phyloP scores from a whole-genome alignment of 768 basidiomycete genomes.

The Tricholoma furcatifolium region DNA sequence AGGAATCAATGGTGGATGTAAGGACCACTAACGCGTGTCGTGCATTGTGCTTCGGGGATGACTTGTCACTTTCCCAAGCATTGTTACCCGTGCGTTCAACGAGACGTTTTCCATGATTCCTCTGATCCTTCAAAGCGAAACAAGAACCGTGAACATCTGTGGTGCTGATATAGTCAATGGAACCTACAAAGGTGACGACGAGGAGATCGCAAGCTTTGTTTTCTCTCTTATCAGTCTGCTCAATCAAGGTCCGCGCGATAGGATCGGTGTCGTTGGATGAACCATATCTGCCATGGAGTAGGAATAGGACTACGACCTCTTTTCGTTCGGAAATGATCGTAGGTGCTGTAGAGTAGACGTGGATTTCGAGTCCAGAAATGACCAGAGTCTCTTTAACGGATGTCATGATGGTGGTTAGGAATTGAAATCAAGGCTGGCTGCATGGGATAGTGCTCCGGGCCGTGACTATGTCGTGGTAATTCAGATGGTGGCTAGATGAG shows the following conservation, averaged over 20 bases:
- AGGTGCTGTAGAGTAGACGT: constrained; percentile 28
- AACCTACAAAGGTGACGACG: constrained; percentile 38
- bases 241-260: constrained; percentile 25
- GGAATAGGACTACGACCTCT: constrained; percentile 34
- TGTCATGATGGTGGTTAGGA: constrained; percentile 10
- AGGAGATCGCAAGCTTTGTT: constrained; percentile 25
- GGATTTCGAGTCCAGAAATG: constrained; percentile 37
- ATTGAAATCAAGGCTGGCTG: constrained; percentile 1
- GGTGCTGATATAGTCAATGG: background rate
- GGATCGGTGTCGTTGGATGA: constrained; percentile 27
- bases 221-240: constrained; percentile 6
- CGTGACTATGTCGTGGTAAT: no score
- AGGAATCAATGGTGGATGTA: background rate
- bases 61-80: constrained; percentile 29
- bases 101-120: constrained; percentile 43
- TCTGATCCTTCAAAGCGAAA: constrained; percentile 39
- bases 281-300: constrained; percentile 41
- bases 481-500: no score
- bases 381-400: constrained; percentile 21
- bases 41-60: constrained; percentile 26
- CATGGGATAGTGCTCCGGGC: no score
- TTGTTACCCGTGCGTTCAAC: constrained; percentile 32
- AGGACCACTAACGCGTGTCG: constrained; percentile 43
- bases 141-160: no score
- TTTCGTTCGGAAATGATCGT: constrained; percentile 4